These are phyloP conservation scores for Daldinia grandis DNA, from an alignment of 495 filamentous ascomycete species.

Conservation along the genomic window DNA sequence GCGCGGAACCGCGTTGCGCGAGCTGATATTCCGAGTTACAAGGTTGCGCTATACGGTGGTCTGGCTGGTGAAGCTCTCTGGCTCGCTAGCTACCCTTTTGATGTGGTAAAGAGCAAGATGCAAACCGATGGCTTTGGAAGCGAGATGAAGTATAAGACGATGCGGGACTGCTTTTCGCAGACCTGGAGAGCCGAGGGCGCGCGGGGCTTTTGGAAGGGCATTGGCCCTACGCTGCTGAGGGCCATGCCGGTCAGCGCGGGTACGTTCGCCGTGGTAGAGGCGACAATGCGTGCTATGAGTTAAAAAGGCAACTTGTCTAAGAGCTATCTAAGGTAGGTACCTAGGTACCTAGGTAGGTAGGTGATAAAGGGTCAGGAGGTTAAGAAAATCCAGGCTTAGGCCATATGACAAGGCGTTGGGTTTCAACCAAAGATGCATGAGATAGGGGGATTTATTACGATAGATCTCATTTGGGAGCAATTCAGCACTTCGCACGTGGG, in stretches of 20 bases:
- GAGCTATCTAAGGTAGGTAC: too few species aligned
- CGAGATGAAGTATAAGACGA: constrained; percentile 74
- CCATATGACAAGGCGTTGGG: constrained; percentile 30
- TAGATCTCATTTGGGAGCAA: constrained; percentile 32
- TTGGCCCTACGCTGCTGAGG: constrained; percentile 90
- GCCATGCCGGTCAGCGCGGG: constrained; percentile 98
- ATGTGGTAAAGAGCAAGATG: constrained; percentile 99
- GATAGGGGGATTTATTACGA: not conserved
- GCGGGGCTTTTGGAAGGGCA: constrained; percentile 93
- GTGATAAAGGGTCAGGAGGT: not conserved
- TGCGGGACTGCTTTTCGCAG: constrained; percentile 91
- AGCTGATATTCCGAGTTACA: constrained; percentile 79
- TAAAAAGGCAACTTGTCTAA: constrained; percentile 27
- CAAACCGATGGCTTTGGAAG: constrained; percentile 87
- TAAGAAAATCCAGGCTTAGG: constrained; percentile 7
- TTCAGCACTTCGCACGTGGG: constrained; percentile 38
- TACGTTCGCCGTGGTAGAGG: constrained; percentile 86
- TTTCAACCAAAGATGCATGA: constrained; percentile 37
- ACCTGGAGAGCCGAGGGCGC: constrained; percentile 79
- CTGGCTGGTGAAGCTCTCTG: constrained; percentile 93
- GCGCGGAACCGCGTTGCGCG: constrained; percentile 75
- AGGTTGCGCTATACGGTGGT: constrained; percentile 92
- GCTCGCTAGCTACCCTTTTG: constrained; percentile 91
- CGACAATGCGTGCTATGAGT: constrained; percentile 68
- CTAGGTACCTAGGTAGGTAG: too few species aligned